Conservation (phyloP, 495 filamentous ascomycete genomes). For the Aspergillus bridgeri region DNA sequence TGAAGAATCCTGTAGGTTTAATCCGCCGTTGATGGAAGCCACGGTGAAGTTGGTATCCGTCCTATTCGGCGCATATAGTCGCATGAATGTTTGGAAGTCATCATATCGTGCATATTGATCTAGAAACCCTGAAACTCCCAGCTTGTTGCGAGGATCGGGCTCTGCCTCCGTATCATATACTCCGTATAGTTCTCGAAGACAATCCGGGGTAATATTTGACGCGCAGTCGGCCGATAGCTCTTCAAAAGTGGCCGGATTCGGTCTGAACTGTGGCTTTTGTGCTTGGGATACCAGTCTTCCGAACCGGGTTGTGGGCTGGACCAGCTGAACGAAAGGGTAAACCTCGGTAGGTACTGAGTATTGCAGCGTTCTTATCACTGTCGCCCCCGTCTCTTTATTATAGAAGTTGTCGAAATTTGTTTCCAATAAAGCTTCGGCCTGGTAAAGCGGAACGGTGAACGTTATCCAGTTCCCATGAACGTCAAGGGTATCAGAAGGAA, state of each 20-base stretch:
- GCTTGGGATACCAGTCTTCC: slow-evolving; percentile 30
- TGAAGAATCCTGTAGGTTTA: slow-evolving; percentile 45
- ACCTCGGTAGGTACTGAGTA: slow-evolving; percentile 58
- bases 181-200: slow-evolving; percentile 58
- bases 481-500: slow-evolving; percentile 40
- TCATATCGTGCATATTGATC: slow-evolving; percentile 60
- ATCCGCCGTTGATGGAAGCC: slow-evolving; percentile 56
- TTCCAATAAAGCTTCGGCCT: slow-evolving; percentile 52
- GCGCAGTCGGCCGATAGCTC: slow-evolving; percentile 41
- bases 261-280: slow-evolving; percentile 18
- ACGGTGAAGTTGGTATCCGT: slow-evolving; percentile 59
- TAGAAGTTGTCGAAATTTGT: slow-evolving; percentile 54
- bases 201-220: slow-evolving; percentile 52
- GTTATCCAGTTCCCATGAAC: slow-evolving; percentile 55
- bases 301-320: slow-evolving; percentile 57
- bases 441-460: slow-evolving; percentile 46
- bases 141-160: slow-evolving; percentile 39
- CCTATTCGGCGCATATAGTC: slow-evolving; percentile 47
- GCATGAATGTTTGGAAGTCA: slow-evolving; percentile 55
- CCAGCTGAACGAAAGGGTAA: slow-evolving; percentile 43
- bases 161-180: slow-evolving; percentile 43
- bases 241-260: slow-evolving; percentile 21
- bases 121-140: slow-evolving; percentile 69
- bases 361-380: slow-evolving; percentile 49
- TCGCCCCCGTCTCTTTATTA: slow-evolving; percentile 29